Conservation (phyloP, 495 filamentous ascomycete species). For the Hyaloscypha finlandica region DNA sequence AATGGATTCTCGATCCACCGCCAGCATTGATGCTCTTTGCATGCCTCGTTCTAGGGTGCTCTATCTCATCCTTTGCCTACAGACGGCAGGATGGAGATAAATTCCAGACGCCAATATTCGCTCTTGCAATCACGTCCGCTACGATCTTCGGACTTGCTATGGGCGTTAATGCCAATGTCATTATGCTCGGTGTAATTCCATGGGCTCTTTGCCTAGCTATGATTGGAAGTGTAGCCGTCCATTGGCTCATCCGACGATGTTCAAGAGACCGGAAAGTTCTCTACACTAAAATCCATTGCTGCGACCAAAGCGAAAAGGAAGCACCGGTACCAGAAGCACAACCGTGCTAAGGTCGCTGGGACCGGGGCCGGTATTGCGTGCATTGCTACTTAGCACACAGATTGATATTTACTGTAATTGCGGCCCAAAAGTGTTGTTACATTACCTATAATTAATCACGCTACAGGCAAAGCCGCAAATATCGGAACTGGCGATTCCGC, state of each 20-base stretch:
- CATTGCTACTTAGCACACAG: not conserved
- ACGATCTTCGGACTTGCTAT: conserved; percentile 35
- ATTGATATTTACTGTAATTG: not conserved
- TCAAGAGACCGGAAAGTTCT: not conserved
- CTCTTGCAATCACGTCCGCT: conserved; percentile 36
- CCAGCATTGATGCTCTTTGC: conserved; percentile 44
- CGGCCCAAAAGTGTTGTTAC: not conserved
- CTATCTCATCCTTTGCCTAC: conserved; percentile 46
- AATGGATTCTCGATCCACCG: conserved; percentile 36
- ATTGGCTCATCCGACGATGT: conserved; percentile 18
- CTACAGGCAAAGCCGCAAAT: not conserved
- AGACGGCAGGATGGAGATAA: conserved; percentile 43
- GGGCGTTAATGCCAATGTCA: conserved; percentile 39
- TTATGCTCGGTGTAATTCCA: conserved; percentile 46
- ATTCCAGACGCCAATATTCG: conserved; percentile 42
- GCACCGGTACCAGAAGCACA: not conserved
- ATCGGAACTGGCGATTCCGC: not conserved
- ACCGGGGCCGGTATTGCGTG: not conserved
- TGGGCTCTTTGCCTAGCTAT: conserved; percentile 46
- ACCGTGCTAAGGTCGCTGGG: not conserved
- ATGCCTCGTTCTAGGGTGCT: conserved; percentile 48
- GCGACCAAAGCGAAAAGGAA: conserved; percentile 18
- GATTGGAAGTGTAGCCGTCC: conserved; percentile 34
- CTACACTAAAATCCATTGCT: conserved; percentile 4
- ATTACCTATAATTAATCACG: not conserved